Evolutionary conservation across 768 basidiomycete genomes (phyloP), one percentile per base, ranked within the genome.

Genomic region (Polyporus arcularius): DNA sequence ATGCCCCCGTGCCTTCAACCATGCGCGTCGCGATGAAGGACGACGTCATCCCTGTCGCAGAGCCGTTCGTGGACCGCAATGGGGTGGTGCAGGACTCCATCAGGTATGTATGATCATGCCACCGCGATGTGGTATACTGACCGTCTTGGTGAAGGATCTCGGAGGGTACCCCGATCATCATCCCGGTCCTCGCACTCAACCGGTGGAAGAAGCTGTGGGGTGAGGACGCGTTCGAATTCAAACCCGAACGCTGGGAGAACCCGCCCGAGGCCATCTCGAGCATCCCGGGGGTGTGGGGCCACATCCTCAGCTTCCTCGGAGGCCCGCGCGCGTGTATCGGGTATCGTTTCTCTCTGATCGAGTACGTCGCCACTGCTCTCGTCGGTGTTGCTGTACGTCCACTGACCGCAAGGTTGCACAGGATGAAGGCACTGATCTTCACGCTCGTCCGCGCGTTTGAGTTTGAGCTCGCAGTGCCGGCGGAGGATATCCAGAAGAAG

Each of bases 301-400:
- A 87, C 62, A 64, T 84, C 62, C 67, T 88, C 41, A 80, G 84
- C 0, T 90, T 90, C 78, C 64, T 86, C 4, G 85, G 85, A 28
- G 88, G 88, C 2, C 83, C 85, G 12, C 78, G 80, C 21, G 79
- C 85, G 0, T 90, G 88, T 59, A 88, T 89, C 35, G 86, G 87
- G 0, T 88, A 83, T 68, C 80, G 83, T 5, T 89, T 89, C 68
- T 79, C 87, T 10, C 68, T 88, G 18, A 74, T 82, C 14, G 86
- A 86, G 83, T 85, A 61, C 41, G 83, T 77, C 4, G 1, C 32
- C 10, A 10, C n/a, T 12, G 75, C 3, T 68, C 67, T 69, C 0
- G 72, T 86, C 38, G 85, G 86, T n/a, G 81, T 85, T 12, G 75
- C 21, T 26, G 21, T 26, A 26, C 21, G 21, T 26, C 21, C 86